phyloP scores from a whole-genome alignment of 257 asterid species.

The Solanum gracilifrons region DNA sequence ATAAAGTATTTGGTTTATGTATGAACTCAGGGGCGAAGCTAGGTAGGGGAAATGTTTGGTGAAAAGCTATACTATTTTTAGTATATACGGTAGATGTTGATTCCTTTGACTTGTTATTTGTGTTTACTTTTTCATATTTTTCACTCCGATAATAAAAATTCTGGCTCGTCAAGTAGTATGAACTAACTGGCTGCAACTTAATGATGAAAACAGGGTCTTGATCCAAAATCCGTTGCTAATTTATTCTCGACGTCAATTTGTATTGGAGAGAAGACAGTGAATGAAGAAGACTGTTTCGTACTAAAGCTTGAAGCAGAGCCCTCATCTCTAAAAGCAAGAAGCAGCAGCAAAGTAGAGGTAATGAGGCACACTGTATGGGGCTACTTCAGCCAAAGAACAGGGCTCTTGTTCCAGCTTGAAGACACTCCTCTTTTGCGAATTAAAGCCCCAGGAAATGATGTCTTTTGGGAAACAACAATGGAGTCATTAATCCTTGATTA shows the following conservation, averaged over 20 bases:
- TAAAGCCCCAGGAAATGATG: conserved; percentile 2
- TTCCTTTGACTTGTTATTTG: not conserved
- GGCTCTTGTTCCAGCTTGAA: conserved; percentile 22
- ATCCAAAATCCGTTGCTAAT: conserved; percentile 28
- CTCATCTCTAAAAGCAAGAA: conserved; percentile 3
- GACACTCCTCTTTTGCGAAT: conserved; percentile 23
- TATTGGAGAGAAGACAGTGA: conserved; percentile 25
- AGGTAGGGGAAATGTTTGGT: not conserved
- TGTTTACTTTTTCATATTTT: not conserved
- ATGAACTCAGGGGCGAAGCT: not conserved
- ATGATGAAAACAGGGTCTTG: conserved; percentile 16
- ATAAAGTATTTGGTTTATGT: not conserved
- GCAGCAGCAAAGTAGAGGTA: conserved; percentile 23
- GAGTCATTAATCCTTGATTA: conserved; percentile 22
- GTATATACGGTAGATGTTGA: not conserved
- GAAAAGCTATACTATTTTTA: not conserved
- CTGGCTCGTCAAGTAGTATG: not conserved
- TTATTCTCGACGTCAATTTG: conserved; percentile 26
- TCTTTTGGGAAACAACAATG: conserved; percentile 1
- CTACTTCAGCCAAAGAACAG: conserved; percentile 24
- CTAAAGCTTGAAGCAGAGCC: conserved; percentile 25
- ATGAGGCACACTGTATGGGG: conserved; percentile 19
- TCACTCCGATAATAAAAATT: not conserved
- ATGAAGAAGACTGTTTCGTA: conserved; percentile 30
- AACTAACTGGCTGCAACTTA: not conserved